Conservation (phyloP, 148 eudicot species). For the Euryodendron excelsum region DNA sequence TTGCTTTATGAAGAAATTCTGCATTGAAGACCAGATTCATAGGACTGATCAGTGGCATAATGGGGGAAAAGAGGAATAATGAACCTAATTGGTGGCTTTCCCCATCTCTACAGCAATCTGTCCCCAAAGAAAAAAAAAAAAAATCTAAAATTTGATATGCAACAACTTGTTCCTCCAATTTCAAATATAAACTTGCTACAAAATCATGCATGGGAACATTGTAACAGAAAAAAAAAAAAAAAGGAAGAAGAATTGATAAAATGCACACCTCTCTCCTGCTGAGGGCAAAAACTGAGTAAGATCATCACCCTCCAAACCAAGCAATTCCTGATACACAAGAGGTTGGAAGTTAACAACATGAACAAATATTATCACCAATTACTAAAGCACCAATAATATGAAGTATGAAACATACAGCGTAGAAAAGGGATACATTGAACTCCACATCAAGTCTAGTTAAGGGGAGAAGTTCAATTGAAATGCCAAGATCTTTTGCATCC, state of each 20-base stretch:
- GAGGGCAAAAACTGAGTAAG: conserved; percentile 62
- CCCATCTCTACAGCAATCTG: neutral
- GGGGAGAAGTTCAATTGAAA: conserved; percentile 86
- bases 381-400: neutral
- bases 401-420: conserved; percentile 57
- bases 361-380: neutral
- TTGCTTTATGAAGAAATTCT: too few species aligned
- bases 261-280: conserved; percentile 64
- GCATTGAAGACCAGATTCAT: neutral
- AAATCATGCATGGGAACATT: neutral
- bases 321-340: conserved; percentile 60
- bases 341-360: neutral
- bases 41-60: neutral
- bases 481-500: conserved; percentile 99
- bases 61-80: neutral
- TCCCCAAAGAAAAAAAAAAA: neutral
- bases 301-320: conserved; percentile 81
- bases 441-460: conserved; percentile 59
- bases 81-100: neutral
- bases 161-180: neutral
- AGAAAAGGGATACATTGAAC: conserved; percentile 72
- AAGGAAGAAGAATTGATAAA: too few species aligned
- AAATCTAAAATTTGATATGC: neutral
- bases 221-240: neutral
- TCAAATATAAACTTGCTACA: neutral